Evolutionary conservation across 306 rosid species (phyloP).

Genomic region (Pachyrhizus erosus): DNA sequence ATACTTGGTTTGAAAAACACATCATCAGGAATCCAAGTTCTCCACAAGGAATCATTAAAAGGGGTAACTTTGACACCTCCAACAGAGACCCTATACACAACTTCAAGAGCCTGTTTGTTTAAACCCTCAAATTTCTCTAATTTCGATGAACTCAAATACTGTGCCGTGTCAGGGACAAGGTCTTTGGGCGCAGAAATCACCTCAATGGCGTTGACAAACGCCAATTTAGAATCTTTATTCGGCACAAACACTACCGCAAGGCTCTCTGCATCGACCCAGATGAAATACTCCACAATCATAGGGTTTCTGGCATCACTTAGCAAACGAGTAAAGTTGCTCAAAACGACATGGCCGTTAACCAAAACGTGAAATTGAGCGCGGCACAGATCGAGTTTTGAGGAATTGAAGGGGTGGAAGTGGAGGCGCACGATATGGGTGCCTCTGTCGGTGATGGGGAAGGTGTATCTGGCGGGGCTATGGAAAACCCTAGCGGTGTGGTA

Average conservation of each 20-base stretch:
- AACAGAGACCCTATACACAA: slow-evolving; percentile 76
- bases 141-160: slow-evolving; percentile 44
- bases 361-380: slow-evolving; percentile 71
- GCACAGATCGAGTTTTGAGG: slow-evolving; percentile 52
- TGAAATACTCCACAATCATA: slow-evolving; percentile 62
- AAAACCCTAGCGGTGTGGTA: slow-evolving; percentile 80
- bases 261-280: slow-evolving; percentile 59
- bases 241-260: slow-evolving; percentile 73
- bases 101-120: slow-evolving; percentile 68
- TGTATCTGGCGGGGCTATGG: slow-evolving; percentile 64
- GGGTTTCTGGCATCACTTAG: slow-evolving; percentile 41
- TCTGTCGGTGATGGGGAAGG: slow-evolving; percentile 57
- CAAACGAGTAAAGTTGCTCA: slow-evolving; percentile 53
- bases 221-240: slow-evolving; percentile 54
- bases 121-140: slow-evolving; percentile 53
- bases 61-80: slow-evolving; percentile 96
- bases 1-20: slow-evolving; percentile 54
- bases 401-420: slow-evolving; percentile 67
- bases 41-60: slow-evolving; percentile 86
- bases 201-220: slow-evolving; percentile 89
- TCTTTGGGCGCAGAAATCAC: slow-evolving; percentile 93
- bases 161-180: slow-evolving; percentile 70
- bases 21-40: slow-evolving; percentile 90
- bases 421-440: slow-evolving; percentile 91
- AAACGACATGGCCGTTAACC: slow-evolving; percentile 60